Conservation (phyloP, 345 rosid genomes). For the Geranium brycei region DNA sequence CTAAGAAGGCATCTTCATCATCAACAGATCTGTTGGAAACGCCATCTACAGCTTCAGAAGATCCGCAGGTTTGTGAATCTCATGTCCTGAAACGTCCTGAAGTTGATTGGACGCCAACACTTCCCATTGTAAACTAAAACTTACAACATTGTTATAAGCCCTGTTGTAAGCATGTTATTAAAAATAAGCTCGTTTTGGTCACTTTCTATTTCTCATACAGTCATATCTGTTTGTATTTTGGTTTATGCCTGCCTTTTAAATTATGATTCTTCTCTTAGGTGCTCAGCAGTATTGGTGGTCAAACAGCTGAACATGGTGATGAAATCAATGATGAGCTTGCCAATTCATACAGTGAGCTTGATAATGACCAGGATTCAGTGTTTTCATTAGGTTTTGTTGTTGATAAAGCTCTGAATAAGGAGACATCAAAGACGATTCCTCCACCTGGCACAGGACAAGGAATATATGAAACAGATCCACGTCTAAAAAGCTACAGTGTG, state of each 20-base stretch:
- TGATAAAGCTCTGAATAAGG: slow-evolving; percentile 19
- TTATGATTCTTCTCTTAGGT: slow-evolving; percentile 19
- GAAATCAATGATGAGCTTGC: slow-evolving; percentile 5
- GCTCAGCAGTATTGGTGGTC: slow-evolving; percentile 17
- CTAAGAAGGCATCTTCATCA: slow-evolving; percentile 39
- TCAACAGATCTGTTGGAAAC: slow-evolving; percentile 33
- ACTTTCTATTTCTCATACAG: no score
- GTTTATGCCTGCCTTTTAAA: not conserved
- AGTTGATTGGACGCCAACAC: not conserved
- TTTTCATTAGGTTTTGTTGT: slow-evolving; percentile 16
- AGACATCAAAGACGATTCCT: slow-evolving; percentile 30
- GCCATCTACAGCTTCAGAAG: slow-evolving; percentile 24
- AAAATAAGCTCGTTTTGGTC: no score
- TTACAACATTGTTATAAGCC: no score
- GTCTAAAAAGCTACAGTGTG: slow-evolving; percentile 31
- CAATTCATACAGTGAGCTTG: slow-evolving; percentile 14
- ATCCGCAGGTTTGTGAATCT: slow-evolving; percentile 38
- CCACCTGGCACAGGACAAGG: slow-evolving; percentile 68
- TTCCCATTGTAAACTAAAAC: no score
- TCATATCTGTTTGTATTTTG: no score
- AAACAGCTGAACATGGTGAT: slow-evolving; percentile 33
- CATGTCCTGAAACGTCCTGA: not conserved
- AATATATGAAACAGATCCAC: slow-evolving; percentile 83
- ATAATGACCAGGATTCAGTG: slow-evolving; percentile 19
- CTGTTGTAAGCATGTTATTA: no score